Base-by-base conservation (phyloP, 1,139 yeast species). In the Suhomyces yuchorum region DNA sequence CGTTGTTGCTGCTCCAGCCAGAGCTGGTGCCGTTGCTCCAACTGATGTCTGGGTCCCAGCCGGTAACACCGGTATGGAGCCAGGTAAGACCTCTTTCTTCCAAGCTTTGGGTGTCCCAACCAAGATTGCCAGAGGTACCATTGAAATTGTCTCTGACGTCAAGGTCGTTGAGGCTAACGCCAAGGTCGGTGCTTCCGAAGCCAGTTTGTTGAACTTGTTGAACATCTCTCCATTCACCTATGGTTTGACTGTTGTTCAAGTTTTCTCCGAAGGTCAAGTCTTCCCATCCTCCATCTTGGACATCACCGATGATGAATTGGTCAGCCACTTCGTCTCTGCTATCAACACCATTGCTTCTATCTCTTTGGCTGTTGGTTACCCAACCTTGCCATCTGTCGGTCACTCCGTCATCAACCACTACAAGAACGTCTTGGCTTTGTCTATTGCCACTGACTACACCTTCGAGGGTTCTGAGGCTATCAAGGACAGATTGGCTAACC, bases 61-160 rank as follows among this genome's bases (percentile, higher is more conserved):
- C 67, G 96, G 96, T 80, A 95, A 93, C 97, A 93, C 99, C 67
- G 98, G 99, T 87, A 92, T 95, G 97, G 99, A 93, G 82, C 99
- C 99, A 78, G 98, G 98, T 86, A 93, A 93, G 91, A 93, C 99
- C 71, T 93, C 99, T 74, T 93, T 93, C 96, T 93, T 93, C 98
- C 99, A 93, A 86, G 99, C 99, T 74, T 87, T 93, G 71, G 98
- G 98, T 89, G 97, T 93, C 71, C 99, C 99, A 85, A 93, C 99
- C 89, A 93, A 93, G 95, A 93, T 93, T 91, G 95, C 97, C 80
- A 92, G 99, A 88, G 99, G 99, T 93, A 90, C 97, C 80, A 93
- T 93, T 87, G 99, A 93, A 82, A 93, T 93, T 80, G 92, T 90
- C 77, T 80, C 88, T 66, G 99, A 95, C 73, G 96, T 93, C 71